These are phyloP conservation scores for Eutrema salsugineum DNA, from an alignment of 441 rosid species.

Conservation along the genomic window DNA sequence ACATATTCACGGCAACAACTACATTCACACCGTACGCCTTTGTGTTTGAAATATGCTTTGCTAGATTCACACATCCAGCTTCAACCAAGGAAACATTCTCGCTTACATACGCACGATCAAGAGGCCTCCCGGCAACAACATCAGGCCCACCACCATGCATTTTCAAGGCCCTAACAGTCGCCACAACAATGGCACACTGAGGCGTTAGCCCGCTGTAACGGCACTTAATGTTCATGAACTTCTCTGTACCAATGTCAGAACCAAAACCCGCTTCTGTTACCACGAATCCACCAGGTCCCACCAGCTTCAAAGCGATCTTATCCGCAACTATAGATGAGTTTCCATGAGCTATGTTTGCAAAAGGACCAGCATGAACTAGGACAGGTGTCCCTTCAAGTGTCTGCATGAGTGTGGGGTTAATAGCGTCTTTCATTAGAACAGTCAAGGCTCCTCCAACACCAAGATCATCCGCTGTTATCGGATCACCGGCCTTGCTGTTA, in stretches of 20 bases:
- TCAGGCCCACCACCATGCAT: slow-evolving; percentile 99
- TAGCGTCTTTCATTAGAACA: slow-evolving; percentile 95
- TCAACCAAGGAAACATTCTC: slow-evolving; percentile 90
- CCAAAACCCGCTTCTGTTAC: slow-evolving; percentile 99
- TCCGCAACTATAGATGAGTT: slow-evolving; percentile 98
- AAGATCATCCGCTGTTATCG: slow-evolving; percentile 94
- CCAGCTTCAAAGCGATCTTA: slow-evolving; percentile 90
- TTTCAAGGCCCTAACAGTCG: slow-evolving; percentile 94
- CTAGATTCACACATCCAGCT: slow-evolving; percentile 92
- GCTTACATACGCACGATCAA: slow-evolving; percentile 73
- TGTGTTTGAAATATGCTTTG: slow-evolving; percentile 80
- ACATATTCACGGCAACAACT: slow-evolving; percentile 91
- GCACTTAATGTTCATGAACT: slow-evolving; percentile 96
- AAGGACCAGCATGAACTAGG: slow-evolving; percentile 97
- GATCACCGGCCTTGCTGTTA: slow-evolving; percentile 90
- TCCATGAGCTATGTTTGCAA: slow-evolving; percentile 98
- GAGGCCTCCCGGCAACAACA: slow-evolving; percentile 96
- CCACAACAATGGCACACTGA: slow-evolving; percentile 92
- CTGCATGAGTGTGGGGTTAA: slow-evolving; percentile 96
- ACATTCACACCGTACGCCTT: slow-evolving; percentile 89
- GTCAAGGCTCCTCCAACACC: slow-evolving; percentile 97
- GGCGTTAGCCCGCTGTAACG: slow-evolving; percentile 85
- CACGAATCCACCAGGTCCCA: slow-evolving; percentile 91
- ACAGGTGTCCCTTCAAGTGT: slow-evolving; percentile 99
- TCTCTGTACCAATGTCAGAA: slow-evolving; percentile 96